Percentiles rank a stretch among this genome's conserved stretches.
phyloP scores from a whole-genome alignment of 805 yeast genomes.

The Cyberlindnera maritima region DNA sequence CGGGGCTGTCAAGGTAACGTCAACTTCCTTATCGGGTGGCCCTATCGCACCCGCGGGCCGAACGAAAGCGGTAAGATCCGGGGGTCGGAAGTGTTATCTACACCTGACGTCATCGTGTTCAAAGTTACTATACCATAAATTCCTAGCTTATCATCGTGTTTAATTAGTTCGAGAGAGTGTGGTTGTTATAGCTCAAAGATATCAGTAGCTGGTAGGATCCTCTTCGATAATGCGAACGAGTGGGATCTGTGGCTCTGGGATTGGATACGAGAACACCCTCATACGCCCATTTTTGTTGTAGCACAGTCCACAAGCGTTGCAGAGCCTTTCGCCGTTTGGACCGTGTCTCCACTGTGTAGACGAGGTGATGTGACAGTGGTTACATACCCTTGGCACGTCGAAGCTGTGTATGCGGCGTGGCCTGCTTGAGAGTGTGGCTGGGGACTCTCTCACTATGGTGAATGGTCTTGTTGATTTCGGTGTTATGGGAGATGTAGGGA shows the following conservation, averaged over 20 bases:
- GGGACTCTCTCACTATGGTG: background rate
- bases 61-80: no score
- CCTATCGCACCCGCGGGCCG: no score
- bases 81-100: no score
- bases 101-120: no score
- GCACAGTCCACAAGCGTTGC: slow-evolving; percentile 7
- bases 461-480: background rate
- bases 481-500: background rate
- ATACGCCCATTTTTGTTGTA: slow-evolving; percentile 1
- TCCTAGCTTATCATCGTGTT: no score
- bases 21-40: background rate
- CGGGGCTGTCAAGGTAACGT: no score
- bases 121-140: no score
- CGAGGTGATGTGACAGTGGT: background rate
- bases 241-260: background rate
- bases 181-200: no score
- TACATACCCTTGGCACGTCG: background rate
- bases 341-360: slow-evolving; percentile 5
- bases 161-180: no score
- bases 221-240: background rate
- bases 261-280: background rate
- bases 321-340: background rate
- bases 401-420: background rate
- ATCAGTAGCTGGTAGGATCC: no score
- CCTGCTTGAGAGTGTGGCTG: background rate